Evolutionary conservation across 257 asterid genomes (phyloP).

Genomic region (Buddleja alternifolia): DNA sequence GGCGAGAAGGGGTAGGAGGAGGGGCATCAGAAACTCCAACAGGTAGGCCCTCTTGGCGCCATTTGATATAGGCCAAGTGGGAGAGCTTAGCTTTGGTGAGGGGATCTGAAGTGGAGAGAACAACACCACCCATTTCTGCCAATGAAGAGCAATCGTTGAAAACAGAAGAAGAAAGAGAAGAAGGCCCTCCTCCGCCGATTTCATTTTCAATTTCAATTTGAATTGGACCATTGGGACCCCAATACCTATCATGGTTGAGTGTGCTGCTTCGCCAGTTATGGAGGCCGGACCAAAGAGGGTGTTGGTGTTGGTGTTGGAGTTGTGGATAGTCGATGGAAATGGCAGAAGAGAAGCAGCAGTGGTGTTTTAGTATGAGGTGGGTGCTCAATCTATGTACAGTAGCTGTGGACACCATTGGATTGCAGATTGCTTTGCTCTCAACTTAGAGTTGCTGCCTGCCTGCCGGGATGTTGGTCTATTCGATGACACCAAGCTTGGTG

Average conservation of each 20-base stretch:
- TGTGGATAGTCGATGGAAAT: slow-evolving; percentile 44
- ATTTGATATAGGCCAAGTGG: slow-evolving; percentile 67
- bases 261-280: slow-evolving; percentile 71
- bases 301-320: slow-evolving; percentile 45
- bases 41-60: slow-evolving; percentile 69
- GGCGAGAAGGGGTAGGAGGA: slow-evolving; percentile 63
- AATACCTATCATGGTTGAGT: slow-evolving; percentile 61
- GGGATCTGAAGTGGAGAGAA: slow-evolving; percentile 80
- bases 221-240: slow-evolving; percentile 89
- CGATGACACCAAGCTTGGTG: too few relatives aligned
- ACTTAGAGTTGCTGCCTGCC: too few relatives aligned
- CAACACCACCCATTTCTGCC: slow-evolving; percentile 84
- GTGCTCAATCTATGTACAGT: slow-evolving; percentile 21
- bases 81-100: slow-evolving; percentile 74
- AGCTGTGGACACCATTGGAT: too few relatives aligned
- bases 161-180: background rate
- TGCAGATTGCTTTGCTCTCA: too few relatives aligned
- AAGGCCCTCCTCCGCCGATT: too few relatives aligned
- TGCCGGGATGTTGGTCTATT: too few relatives aligned
- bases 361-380: slow-evolving; percentile 24
- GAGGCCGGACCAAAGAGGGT: slow-evolving; percentile 82
- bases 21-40: slow-evolving; percentile 73
- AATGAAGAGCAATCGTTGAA: slow-evolving; percentile 56
- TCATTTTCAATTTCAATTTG: slow-evolving; percentile 15
- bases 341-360: slow-evolving; percentile 35